A percentile compares a stretch with the other conserved stretches of the same genome.
phyloP scores from a whole-genome alignment of 2,329 filamentous ascomycete species.

The Aspergillus phoenicis region DNA sequence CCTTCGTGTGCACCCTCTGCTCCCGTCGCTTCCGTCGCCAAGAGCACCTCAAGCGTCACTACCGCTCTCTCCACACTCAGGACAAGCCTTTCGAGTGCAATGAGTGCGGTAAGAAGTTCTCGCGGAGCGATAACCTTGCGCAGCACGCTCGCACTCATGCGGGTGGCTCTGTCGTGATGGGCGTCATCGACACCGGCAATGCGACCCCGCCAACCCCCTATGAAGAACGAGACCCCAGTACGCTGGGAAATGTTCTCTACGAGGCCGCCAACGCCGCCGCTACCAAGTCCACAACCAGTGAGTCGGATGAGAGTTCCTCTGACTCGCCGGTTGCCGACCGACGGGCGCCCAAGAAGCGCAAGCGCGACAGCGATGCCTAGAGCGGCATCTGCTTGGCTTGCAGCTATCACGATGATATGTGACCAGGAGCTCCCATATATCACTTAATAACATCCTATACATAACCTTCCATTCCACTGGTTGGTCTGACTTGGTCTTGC shows the following conservation, averaged over 20 bases:
- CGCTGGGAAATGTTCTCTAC: constrained; percentile 77
- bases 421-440: constrained; percentile 42
- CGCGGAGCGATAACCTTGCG: constrained; percentile 92
- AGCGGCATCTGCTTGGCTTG: constrained; percentile 17
- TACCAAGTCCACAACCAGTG: constrained; percentile 56
- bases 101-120: constrained; percentile 99
- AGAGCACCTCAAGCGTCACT: constrained; percentile 98
- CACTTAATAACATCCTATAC: constrained; percentile 34
- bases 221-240: constrained; percentile 63
- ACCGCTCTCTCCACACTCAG: constrained; percentile 95
- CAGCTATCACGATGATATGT: constrained; percentile 40
- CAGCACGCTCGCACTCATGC: constrained; percentile 96
- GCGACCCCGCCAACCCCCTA: constrained; percentile 43
- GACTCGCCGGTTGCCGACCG: constrained; percentile 42
- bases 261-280: constrained; percentile 75
- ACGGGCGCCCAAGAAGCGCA: constrained; percentile 73
- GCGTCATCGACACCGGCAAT: constrained; percentile 74
- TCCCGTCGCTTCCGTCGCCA: constrained; percentile 96
- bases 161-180: constrained; percentile 86
- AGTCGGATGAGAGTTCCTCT: constrained; percentile 42
- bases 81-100: constrained; percentile 98
- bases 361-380: constrained; percentile 67
- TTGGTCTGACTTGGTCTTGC: constrained; percentile 30
- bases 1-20: constrained; percentile 95
- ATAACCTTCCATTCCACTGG: constrained; percentile 28